Percentiles rank a stretch among this genome's conserved stretches.
Conservation (phyloP, 192 early-diverging fungal species). For the Coemansia sp. region DNA sequence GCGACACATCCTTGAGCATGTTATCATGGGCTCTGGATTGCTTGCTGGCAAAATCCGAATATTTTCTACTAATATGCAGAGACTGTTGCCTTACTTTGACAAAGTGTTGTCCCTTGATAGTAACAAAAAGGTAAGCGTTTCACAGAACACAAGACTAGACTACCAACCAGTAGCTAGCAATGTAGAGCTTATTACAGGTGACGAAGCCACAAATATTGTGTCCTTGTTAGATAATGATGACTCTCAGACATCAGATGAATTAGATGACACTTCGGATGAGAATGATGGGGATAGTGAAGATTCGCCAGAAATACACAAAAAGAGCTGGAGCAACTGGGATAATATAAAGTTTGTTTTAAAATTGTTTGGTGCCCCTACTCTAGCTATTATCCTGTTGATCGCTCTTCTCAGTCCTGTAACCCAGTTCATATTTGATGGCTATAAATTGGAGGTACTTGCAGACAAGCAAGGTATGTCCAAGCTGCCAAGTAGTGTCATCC, state of each 20-base stretch:
- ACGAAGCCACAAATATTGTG: not conserved
- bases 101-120: conserved; percentile 56
- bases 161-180: conserved; percentile 26
- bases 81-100: conserved; percentile 74
- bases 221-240: not conserved
- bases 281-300: not conserved
- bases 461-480: not conserved
- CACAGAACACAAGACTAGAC: conserved; percentile 7
- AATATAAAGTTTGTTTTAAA: conserved; percentile 16
- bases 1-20: conserved; percentile 67
- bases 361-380: conserved; percentile 18
- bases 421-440: conserved; percentile 17
- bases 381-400: conserved; percentile 17
- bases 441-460: conserved; percentile 16
- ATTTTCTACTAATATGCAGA: conserved; percentile 81
- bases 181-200: conserved; percentile 14
- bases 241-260: not conserved
- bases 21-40: conserved; percentile 56
- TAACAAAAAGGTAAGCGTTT: conserved; percentile 7
- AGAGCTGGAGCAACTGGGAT: conserved; percentile 8
- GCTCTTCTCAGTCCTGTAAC: conserved; percentile 18
- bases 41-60: conserved; percentile 77
- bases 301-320: not conserved
- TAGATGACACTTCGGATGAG: not conserved
- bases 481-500: not conserved